A percentile compares a stretch with the other conserved stretches of the same genome.
Conservation (phyloP, 2,329 filamentous ascomycete genomes). For the Colletotrichum sp. region DNA sequence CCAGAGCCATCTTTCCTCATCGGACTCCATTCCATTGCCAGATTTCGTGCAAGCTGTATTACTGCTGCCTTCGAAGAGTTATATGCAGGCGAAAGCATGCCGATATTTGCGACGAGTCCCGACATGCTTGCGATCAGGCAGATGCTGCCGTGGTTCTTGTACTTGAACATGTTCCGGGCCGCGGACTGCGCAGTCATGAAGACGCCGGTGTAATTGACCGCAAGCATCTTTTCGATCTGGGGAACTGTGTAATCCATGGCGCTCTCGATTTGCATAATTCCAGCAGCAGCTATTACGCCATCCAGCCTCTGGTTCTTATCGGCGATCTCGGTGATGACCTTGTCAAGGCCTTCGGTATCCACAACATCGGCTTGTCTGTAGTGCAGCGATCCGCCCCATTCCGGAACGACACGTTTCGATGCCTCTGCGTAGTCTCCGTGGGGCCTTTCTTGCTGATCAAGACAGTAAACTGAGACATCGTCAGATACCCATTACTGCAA, state of each 20-base stretch:
- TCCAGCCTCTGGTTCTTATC: conserved; percentile 66
- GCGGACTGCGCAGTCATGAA: conserved; percentile 75
- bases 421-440: conserved; percentile 64
- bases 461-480: conserved; percentile 54
- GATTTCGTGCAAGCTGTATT: conserved; percentile 64
- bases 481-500: not conserved
- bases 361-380: conserved; percentile 74
- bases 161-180: conserved; percentile 65
- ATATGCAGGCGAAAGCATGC: conserved; percentile 70
- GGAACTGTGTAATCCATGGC: conserved; percentile 69
- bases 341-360: conserved; percentile 63
- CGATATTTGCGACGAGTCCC: conserved; percentile 57
- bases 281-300: conserved; percentile 73
- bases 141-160: conserved; percentile 58
- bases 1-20: conserved; percentile 41
- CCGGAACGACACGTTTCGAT: conserved; percentile 63
- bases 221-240: conserved; percentile 65
- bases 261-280: conserved; percentile 64
- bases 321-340: conserved; percentile 63
- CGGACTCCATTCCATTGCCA: conserved; percentile 68
- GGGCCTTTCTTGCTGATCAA: conserved; percentile 57
- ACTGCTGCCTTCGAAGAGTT: conserved; percentile 72
- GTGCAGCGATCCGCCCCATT: conserved; percentile 67
- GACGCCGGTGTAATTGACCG: conserved; percentile 73
- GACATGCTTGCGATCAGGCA: conserved; percentile 63